Percentiles rank a stretch among this genome's conserved stretches.
phyloP scores from a whole-genome alignment of 345 rosid genomes.

The Salix arbutifolia region DNA sequence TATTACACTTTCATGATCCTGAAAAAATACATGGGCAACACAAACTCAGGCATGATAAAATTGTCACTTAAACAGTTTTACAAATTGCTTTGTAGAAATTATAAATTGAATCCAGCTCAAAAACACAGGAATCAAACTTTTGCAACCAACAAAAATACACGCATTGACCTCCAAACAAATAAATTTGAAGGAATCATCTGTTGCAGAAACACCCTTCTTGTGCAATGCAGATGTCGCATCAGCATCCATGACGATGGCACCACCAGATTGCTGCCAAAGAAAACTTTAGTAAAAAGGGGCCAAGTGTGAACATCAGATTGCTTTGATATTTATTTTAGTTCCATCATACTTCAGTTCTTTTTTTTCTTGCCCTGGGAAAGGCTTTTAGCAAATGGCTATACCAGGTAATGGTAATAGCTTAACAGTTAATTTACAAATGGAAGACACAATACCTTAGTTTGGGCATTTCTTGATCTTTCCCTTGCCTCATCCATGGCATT shows the following conservation, averaged over 20 bases:
- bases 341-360: background rate
- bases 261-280: slow-evolving; percentile 75
- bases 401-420: background rate
- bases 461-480: slow-evolving; percentile 90
- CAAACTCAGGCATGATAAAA: background rate
- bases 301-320: background rate
- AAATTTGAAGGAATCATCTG: slow-evolving; percentile 77
- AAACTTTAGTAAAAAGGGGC: slow-evolving; percentile 14
- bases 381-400: background rate
- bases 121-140: background rate
- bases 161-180: slow-evolving; percentile 60
- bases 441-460: slow-evolving; percentile 53
- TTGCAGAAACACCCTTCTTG: slow-evolving; percentile 58
- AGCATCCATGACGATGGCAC: slow-evolving; percentile 82
- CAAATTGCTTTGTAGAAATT: background rate
- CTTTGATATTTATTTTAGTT: background rate
- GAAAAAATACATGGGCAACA: slow-evolving; percentile 12
- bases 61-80: background rate
- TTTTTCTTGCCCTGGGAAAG: background rate
- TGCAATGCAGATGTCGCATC: slow-evolving; percentile 83
- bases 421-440: background rate
- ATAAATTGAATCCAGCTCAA: background rate
- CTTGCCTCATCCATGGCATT: slow-evolving; percentile 84
- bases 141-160: background rate
- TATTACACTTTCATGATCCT: slow-evolving; percentile 69